Evolutionary conservation across 2,329 filamentous ascomycete genomes (phyloP), one percentile per base, ranked within the genome.

Genomic region (Colletotrichum salicis): DNA sequence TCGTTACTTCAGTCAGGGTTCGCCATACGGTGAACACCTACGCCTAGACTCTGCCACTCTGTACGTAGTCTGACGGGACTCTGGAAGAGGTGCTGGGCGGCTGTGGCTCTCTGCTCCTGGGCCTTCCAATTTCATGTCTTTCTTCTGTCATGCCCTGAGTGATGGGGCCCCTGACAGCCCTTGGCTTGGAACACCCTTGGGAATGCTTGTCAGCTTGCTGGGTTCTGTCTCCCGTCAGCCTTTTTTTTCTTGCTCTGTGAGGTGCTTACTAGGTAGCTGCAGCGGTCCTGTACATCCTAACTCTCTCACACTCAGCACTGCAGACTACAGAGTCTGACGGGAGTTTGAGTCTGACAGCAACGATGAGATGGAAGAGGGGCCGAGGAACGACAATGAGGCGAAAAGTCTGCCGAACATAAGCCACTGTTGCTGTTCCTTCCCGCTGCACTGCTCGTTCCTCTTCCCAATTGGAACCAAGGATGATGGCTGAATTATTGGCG

Each of bases 141-240:
- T 37, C 54, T 70, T 45, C 62, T 66, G 29, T 24, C 48, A 56
- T 54, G 15, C 37, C 13, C 15, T 15, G 37, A 41, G 19, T 41
- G 13, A 19, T 41, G 37, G 19, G 37, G 19, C 37, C 66, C 45
- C 22, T 45, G 33, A 11, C 27, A 45, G 48, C 37, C 64, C 58
- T 41, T 35, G 54, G 64, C 24, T 51, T 58, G 55, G 33, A 51
- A 37, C 24, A 37, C 29, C 22, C 45, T 55, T 1, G 41, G 58
- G 33, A 64, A 69, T 52, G 54, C 51, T 52, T 45, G 52, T 68
- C 65, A 64, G 69, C 54, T 54, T 52, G 52, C 54, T 51, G 55
- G 60, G 48, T 57, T 57, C 33, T 41, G 60, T 61, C 70, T 64
- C 29, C 70, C 59, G 70, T 72, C 33, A 70, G 66, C 59, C 60